Conservation (phyloP, 2,329 filamentous ascomycete genomes). For the Knufia fluminis region DNA sequence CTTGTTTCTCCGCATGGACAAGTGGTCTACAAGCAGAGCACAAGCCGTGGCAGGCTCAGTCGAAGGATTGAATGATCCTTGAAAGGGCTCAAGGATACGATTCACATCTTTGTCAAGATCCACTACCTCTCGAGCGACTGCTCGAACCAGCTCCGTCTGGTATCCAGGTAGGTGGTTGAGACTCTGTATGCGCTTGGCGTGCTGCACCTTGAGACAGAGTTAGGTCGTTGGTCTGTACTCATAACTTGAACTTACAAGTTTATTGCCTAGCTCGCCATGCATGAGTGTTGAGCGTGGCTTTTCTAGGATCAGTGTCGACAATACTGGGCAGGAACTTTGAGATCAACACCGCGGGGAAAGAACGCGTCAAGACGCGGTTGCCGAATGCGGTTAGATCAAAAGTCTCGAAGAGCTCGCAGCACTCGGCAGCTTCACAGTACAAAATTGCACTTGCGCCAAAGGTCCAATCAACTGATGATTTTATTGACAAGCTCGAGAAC, state of each 20-base stretch:
- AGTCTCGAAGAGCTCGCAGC: too few relatives aligned
- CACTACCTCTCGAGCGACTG: conserved; percentile 80
- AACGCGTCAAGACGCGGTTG: not conserved
- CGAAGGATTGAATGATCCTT: conserved; percentile 74
- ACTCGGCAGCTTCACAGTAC: too few relatives aligned
- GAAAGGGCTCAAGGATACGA: conserved; percentile 69
- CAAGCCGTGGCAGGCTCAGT: conserved; percentile 77
- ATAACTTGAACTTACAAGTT: conserved; percentile 51
- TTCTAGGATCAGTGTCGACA: not conserved
- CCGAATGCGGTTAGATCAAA: not conserved
- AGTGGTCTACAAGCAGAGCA: conserved; percentile 81
- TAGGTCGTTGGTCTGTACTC: not conserved
- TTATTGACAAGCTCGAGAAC: too few relatives aligned
- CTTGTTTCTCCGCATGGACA: conserved; percentile 94
- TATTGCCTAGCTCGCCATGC: conserved; percentile 83
- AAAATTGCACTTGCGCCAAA: too few relatives aligned
- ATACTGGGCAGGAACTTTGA: not conserved
- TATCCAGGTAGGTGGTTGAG: conserved; percentile 81
- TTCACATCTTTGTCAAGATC: conserved; percentile 82
- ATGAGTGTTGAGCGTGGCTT: conserved; percentile 40
- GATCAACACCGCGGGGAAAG: not conserved
- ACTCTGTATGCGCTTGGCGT: conserved; percentile 89
- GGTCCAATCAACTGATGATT: too few relatives aligned
- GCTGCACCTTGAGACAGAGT: conserved; percentile 58
- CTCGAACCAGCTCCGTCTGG: conserved; percentile 81